Evolutionary conservation across 176 grass and related monocot species (phyloP).

Genomic region (Aegilops sharonensis): DNA sequence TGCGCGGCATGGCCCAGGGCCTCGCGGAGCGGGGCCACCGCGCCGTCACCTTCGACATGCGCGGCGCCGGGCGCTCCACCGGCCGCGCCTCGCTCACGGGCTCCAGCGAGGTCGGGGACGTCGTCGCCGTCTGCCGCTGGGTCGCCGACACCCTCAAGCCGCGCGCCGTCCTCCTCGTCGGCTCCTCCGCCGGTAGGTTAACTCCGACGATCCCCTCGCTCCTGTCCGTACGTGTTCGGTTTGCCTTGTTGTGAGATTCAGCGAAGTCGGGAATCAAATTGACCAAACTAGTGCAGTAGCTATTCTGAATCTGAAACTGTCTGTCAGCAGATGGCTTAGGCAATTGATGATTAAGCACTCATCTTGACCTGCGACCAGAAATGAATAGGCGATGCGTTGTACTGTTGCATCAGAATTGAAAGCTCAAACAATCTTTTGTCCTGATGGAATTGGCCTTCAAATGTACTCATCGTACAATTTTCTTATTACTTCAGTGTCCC

Average conservation of each 20-base stretch:
- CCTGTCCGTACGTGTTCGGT: not conserved
- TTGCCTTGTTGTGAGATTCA: not conserved
- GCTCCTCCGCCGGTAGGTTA: constrained; percentile 74
- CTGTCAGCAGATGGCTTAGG: not conserved
- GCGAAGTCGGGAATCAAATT: not conserved
- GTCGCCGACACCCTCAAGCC: constrained; percentile 58
- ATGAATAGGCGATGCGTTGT: not conserved
- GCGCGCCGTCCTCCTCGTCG: constrained; percentile 61
- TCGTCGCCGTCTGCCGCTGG: constrained; percentile 83
- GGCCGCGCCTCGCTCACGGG: constrained; percentile 80
- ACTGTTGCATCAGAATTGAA: not conserved
- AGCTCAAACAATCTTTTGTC: not conserved
- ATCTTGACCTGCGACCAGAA: not conserved
- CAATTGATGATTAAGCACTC: not conserved
- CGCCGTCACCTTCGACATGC: constrained; percentile 96
- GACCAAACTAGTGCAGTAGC: not conserved
- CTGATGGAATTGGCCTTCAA: not conserved
- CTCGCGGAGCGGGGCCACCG: constrained; percentile 54
- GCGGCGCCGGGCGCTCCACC: constrained; percentile 79
- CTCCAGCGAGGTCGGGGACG: constrained; percentile 70
- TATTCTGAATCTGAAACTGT: not conserved
- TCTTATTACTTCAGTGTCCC: not conserved
- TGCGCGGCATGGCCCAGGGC: constrained; percentile 81
- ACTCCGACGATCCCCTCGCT: not conserved
- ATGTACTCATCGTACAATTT: not conserved